Evolutionary conservation across 2,329 filamentous ascomycete species (phyloP), one percentile per base, ranked within the genome.

Genomic region (Penicillium hesseltinei): DNA sequence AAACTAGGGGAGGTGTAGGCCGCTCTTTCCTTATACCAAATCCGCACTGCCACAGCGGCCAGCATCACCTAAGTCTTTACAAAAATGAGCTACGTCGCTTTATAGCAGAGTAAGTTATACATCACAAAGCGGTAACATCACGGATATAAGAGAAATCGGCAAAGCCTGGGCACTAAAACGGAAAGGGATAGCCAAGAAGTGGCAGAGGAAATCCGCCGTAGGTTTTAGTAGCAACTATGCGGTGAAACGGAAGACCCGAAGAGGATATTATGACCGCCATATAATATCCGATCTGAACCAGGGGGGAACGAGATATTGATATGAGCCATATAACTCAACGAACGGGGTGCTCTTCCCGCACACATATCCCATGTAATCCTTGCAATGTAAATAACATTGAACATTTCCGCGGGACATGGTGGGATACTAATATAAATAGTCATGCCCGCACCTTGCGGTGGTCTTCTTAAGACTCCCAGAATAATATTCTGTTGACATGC

Each of bases 381-480:
- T 38, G 35, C 9, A 19, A 31, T 11, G 6, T 27, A 11, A n/a
- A 40, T 17, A 29, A 10, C n/a, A 29, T 27, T 40, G 36, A n/a
- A n/a, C 23, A 5, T 39, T 39, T 21, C 25, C 25, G 8, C 11
- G 35, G 23, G 11, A 3, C 19, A 17, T 40, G 23, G n/a, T 50
- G n/a, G 35, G 13, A 21, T 17, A 31, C 9, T 29, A 5, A 7
- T 40, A 50, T 50, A 50, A 50, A 40, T 50, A 40, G 36, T 5
- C 35, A 5, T 40, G 23, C 17, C 36, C 36, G 48, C 48, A 31
- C 36, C n/a, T 78, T 2, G 44, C 5, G 27, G 2, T 33, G 29
- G 27, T 33, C 29, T 46, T 17, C 29, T 23, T 35, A n/a, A 46
- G 19, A 23, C 19, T 23, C 31, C 1, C 13, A 23, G 43, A 6